A percentile compares a stretch with the other conserved stretches of the same genome.
These are phyloP conservation scores for Solanum piurae DNA, from an alignment of 257 asterid species.

Conservation along the genomic window DNA sequence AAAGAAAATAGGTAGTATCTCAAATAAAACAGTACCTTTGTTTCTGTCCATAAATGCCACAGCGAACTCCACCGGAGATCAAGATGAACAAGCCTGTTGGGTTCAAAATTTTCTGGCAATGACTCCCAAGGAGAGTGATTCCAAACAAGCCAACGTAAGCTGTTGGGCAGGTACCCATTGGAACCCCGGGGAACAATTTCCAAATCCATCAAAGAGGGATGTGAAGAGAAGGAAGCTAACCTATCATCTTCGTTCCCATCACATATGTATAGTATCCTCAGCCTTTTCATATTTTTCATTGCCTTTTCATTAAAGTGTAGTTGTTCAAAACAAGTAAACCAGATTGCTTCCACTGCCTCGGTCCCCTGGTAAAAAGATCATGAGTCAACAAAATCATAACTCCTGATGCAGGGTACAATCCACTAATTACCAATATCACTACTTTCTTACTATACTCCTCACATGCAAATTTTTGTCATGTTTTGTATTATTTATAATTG, in stretches of 20 bases:
- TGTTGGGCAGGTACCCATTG: not conserved
- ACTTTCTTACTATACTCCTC: not conserved
- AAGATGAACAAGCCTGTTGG: not conserved
- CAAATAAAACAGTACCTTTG: not conserved
- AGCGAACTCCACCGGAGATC: not conserved
- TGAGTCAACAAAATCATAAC: not conserved
- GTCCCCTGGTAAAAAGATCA: not conserved
- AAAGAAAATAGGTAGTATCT: not conserved
- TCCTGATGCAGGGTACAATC: rapidly evolving
- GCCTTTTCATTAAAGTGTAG: not conserved
- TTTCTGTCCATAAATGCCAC: not conserved
- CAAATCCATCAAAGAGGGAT: no score
- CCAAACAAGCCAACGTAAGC: not conserved
- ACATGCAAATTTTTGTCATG: not conserved
- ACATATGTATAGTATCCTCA: not conserved
- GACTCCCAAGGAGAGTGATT: not conserved
- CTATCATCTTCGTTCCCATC: no score
- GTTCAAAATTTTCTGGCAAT: not conserved
- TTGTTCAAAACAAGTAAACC: no score
- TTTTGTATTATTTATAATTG: no score
- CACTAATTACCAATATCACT: not conserved
- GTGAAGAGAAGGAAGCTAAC: no score
- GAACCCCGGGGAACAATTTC: not conserved
- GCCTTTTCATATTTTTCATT: not conserved
- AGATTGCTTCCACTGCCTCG: not conserved